Conservation (phyloP, 768 basidiomycete genomes). For the Rhizopogon rudus region DNA sequence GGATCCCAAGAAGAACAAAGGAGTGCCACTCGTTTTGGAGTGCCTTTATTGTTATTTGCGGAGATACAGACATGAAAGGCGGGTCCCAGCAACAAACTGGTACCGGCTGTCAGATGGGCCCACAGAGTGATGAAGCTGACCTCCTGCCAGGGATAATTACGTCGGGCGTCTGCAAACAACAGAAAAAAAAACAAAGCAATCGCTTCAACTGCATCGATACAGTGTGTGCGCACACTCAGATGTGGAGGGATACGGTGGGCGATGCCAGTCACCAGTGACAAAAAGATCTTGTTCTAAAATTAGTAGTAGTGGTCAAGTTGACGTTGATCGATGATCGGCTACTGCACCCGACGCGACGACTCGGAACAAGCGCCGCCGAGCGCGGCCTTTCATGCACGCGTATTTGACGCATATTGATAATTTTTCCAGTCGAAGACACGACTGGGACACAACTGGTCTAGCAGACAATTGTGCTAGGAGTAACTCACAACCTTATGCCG, state of each 20-base stretch:
- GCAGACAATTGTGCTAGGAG: no score
- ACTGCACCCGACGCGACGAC: slow-evolving; percentile 1
- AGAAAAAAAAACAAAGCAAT: slow-evolving; percentile 9
- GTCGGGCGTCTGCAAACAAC: not conserved
- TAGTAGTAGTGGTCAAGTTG: not conserved
- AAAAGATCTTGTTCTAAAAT: slow-evolving; percentile 19
- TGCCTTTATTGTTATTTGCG: slow-evolving; percentile 9
- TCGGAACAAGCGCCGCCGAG: not conserved
- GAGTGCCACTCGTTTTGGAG: slow-evolving; percentile 1
- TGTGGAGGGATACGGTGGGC: not conserved
- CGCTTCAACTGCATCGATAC: not conserved
- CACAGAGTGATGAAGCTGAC: not conserved
- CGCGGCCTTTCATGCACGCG: not conserved
- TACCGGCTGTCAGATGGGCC: not conserved
- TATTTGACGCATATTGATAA: not conserved
- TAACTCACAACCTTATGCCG: slow-evolving; percentile 12
- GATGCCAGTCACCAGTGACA: not conserved
- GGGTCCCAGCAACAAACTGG: not conserved
- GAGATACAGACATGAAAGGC: not conserved
- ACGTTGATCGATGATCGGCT: not conserved
- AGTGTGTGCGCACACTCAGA: slow-evolving; percentile 9
- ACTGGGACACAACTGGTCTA: no score
- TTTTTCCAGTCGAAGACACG: no score
- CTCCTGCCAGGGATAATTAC: not conserved
- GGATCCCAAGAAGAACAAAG: slow-evolving; percentile 2